phyloP scores from a whole-genome alignment of 306 rosid species.

The Betula pendula region DNA sequence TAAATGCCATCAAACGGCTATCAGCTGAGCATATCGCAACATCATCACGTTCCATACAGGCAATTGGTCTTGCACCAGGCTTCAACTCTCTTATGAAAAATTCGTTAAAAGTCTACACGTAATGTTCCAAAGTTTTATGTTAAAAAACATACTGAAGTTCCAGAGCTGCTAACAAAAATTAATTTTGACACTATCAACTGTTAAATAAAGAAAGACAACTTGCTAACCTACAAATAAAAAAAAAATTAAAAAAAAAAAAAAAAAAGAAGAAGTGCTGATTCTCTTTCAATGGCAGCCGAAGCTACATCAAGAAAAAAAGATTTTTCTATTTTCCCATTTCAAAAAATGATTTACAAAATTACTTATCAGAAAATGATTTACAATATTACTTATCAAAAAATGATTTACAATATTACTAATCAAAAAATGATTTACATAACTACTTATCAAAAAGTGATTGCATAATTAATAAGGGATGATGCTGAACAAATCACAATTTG shows the following conservation, averaged over 20 bases:
- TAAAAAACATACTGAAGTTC: neutral
- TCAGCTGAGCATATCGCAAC: conserved; percentile 90
- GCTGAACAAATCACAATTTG: neutral
- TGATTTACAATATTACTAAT: no score
- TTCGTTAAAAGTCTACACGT: conserved; percentile 85
- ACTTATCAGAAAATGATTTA: no score
- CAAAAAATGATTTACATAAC: no score
- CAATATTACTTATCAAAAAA: no score
- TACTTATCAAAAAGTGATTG: neutral
- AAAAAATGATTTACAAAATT: neutral
- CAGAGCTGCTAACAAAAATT: neutral
- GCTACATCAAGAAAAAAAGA: neutral
- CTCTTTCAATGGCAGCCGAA: neutral
- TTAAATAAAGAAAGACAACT: neutral
- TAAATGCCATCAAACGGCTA: conserved; percentile 87
- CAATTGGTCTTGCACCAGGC: conserved; percentile 81
- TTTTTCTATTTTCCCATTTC: neutral
- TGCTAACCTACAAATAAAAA: no score
- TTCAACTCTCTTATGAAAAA: conserved; percentile 86
- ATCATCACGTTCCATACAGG: conserved; percentile 58
- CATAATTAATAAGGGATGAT: neutral
- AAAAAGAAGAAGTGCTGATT: no score
- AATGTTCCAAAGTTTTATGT: conserved; percentile 18
- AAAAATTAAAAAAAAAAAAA: no score
- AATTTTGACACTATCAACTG: neutral